These are phyloP conservation scores for Schizonepeta tenuifolia DNA, from an alignment of 257 asterid species.

Conservation along the genomic window DNA sequence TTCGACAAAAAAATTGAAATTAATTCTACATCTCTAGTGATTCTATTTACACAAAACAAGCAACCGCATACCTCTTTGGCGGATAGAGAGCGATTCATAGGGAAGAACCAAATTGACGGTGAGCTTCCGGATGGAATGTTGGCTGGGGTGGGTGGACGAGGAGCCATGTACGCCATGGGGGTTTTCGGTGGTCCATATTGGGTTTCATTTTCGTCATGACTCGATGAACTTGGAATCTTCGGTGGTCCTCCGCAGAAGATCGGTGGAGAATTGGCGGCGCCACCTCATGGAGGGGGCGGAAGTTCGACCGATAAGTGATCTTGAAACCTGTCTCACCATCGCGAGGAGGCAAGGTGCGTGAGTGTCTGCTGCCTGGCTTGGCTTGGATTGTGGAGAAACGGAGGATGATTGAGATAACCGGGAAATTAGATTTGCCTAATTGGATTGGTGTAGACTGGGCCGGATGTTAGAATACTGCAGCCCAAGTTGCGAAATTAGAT, in stretches of 20 bases:
- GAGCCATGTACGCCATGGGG: conserved; percentile 59
- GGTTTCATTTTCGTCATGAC: conserved; percentile 61
- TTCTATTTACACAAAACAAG: no score
- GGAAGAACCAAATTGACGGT: conserved; percentile 88
- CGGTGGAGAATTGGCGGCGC: conserved; percentile 66
- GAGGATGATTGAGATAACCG: background rate
- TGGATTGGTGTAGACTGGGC: background rate
- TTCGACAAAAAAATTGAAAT: background rate
- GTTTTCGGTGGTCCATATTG: conserved; percentile 72
- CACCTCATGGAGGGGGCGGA: conserved; percentile 58
- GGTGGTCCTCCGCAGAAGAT: conserved; percentile 51
- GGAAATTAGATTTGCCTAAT: no score
- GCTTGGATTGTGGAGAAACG: background rate
- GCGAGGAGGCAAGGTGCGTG: background rate
- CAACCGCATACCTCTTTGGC: conserved; percentile 53
- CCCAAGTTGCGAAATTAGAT: background rate
- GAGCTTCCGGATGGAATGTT: conserved; percentile 75
- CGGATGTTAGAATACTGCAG: background rate
- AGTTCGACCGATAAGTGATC: conserved; percentile 54
- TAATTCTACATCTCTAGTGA: no score
- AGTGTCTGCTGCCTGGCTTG: background rate
- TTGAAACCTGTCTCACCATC: conserved; percentile 67
- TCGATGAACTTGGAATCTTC: conserved; percentile 64
- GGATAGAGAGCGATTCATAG: conserved; percentile 56
- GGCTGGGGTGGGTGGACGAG: conserved; percentile 72